These are phyloP conservation scores for Aspergillus campestris DNA, from an alignment of 495 filamentous ascomycete genomes.

Conservation along the genomic window DNA sequence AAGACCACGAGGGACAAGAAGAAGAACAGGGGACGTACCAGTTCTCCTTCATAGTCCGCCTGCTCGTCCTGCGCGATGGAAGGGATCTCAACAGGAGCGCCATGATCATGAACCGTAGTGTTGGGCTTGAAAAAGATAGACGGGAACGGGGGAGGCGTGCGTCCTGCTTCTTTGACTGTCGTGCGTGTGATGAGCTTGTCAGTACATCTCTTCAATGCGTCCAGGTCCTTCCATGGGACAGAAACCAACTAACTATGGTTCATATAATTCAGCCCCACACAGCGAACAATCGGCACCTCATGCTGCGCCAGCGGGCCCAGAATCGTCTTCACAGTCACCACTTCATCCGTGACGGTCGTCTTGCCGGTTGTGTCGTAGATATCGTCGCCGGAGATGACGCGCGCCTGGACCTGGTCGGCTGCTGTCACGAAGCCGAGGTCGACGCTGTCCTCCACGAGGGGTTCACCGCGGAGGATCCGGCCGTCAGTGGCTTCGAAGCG, in stretches of 20 bases:
- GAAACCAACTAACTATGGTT: conserved; percentile 24
- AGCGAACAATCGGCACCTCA: conserved; percentile 27
- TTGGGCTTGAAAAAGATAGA: conserved; percentile 42
- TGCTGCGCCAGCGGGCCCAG: conserved; percentile 23
- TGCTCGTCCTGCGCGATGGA: conserved; percentile 40
- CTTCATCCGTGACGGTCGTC: conserved; percentile 23
- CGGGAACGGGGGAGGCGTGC: conserved; percentile 34
- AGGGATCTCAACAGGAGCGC: conserved; percentile 31
- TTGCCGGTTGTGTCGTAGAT: conserved; percentile 27
- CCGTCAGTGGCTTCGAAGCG: conserved; percentile 37
- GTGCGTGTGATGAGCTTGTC: background rate
- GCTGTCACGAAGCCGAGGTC: conserved; percentile 28
- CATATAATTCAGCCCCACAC: conserved; percentile 30
- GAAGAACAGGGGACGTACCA: conserved; percentile 16
- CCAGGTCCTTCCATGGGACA: conserved; percentile 2
- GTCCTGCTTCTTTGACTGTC: conserved; percentile 38
- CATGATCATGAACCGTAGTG: conserved; percentile 32
- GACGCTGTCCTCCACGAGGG: conserved; percentile 31
- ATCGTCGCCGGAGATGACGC: conserved; percentile 27
- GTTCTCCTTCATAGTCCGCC: conserved; percentile 45
- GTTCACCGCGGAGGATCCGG: conserved; percentile 36
- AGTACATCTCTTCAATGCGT: background rate
- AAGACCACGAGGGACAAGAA: background rate
- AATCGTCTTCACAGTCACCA: conserved; percentile 23
- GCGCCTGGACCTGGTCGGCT: conserved; percentile 26